Conservation (phyloP, 768 basidiomycete species). For the button mushroom (Agaricus bisporus) region DNA sequence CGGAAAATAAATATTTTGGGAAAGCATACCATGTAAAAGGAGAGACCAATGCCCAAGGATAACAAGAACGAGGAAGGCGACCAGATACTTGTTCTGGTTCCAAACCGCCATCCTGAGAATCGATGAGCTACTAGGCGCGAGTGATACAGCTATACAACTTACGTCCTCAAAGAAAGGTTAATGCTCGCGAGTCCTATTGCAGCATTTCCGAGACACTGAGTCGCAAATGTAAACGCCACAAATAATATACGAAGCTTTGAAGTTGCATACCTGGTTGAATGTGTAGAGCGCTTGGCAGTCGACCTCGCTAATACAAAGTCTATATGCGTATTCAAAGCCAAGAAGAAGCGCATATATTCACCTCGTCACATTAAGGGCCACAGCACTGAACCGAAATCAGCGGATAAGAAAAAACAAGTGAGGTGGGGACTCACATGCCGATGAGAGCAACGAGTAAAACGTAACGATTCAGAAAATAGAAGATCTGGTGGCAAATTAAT, state of each 20-base stretch:
- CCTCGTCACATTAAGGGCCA: conserved; percentile 54
- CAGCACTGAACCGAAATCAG: conserved; percentile 29
- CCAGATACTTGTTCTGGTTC: conserved; percentile 51
- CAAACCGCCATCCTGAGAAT: conserved; percentile 60
- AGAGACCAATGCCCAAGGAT: conserved; percentile 72
- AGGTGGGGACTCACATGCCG: conserved; percentile 49
- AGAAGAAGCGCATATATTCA: conserved; percentile 19
- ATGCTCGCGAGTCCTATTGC: conserved; percentile 66
- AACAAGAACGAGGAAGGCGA: conserved; percentile 42
- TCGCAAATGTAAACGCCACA: background rate
- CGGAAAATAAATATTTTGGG: background rate
- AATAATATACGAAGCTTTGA: conserved; percentile 7
- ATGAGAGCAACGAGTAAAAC: conserved; percentile 57
- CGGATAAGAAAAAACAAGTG: background rate
- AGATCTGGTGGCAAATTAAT: conserved; percentile 32
- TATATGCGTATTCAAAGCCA: background rate
- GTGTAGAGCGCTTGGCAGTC: conserved; percentile 67
- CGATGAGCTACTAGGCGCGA: background rate
- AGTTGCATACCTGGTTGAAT: conserved; percentile 44
- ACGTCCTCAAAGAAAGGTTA: conserved; percentile 67
- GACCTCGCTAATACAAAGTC: conserved; percentile 30
- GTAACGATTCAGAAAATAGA: conserved; percentile 69
- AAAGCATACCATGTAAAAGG: conserved; percentile 50
- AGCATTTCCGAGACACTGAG: conserved; percentile 51
- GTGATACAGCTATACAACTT: conserved; percentile 19